Conservation (phyloP, 257 asterid genomes). For the Fraxinus excelsior region DNA sequence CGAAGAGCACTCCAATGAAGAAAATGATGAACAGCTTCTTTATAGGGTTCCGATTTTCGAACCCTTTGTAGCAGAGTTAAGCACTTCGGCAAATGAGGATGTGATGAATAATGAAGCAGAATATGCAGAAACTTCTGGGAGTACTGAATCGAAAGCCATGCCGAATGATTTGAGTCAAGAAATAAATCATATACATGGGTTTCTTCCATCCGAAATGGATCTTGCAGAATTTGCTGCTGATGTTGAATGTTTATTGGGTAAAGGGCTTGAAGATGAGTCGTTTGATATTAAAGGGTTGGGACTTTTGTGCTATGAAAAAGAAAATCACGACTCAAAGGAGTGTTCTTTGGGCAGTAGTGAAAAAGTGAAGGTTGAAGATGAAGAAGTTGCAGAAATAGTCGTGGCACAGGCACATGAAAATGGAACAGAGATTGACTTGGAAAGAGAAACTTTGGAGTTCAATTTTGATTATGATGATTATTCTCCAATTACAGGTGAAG, state of each 20-base stretch:
- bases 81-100: constrained; percentile 36
- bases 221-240: constrained; percentile 83
- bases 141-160: constrained; percentile 18
- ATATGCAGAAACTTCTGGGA: neutral
- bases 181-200: constrained; percentile 38
- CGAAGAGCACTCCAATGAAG: constrained; percentile 58
- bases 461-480: constrained; percentile 47
- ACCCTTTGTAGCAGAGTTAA: constrained; percentile 48
- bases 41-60: constrained; percentile 75
- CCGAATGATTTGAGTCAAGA: constrained; percentile 12
- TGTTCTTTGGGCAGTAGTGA: constrained; percentile 29
- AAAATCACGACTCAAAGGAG: constrained; percentile 9
- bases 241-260: constrained; percentile 72
- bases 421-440: constrained; percentile 38
- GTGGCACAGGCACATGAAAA: constrained; percentile 11
- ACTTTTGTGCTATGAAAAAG: constrained; percentile 41
- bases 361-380: constrained; percentile 54
- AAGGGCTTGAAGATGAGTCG: constrained; percentile 66
- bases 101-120: constrained; percentile 8
- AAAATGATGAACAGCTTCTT: constrained; percentile 62
- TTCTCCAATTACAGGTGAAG: constrained; percentile 42
- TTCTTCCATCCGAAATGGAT: constrained; percentile 74
- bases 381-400: constrained; percentile 24
- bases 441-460: constrained; percentile 51
- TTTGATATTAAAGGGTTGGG: constrained; percentile 75